Evolutionary conservation across 805 yeast species (phyloP), one percentile per base, ranked within the genome.

Genomic region (Cyberlindnera samutprakarnensis): DNA sequence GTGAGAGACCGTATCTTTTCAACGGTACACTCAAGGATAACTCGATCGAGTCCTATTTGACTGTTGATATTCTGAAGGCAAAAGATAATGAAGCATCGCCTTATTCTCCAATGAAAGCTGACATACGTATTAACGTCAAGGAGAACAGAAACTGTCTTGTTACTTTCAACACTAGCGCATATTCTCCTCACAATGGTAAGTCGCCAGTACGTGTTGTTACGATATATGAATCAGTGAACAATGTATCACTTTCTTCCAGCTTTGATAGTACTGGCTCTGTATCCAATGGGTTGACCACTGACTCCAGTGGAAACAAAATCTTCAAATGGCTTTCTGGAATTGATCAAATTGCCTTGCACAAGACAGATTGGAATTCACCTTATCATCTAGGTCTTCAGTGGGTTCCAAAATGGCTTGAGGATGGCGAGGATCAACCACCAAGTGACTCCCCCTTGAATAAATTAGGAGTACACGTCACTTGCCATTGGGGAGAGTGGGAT

Each of bases 401-500:
- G 94, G 61, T 80, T 21, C 94, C 94, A 5, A 67, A 66, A 32
- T 59, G 70, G 45, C 58, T 68, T 11, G 53, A 49, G n/a, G 57
- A 53, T 22, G 53, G 54, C 14, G 54, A 56, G 8, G 52, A 42
- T 7, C 53, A 51, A 18, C 53, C 39, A 18, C 55, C 56, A 9
- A 33, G 36, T 4, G 59, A 61, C 31, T 43, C 54, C 0, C 47
- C 45, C 23, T 35, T 39, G 6, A 52, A 61, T 45, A 51, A 59
- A 35, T 54, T 85, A 30, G 78, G 76, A 7, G 66, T 86, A 2
- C 54, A 61, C 7, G 66, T 86, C 7, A 63, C 70, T 16, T 87
- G 96, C 51, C 74, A 62, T 47, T 87, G 90, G 88, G 82, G 85
- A 7, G 94, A 86, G 42, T 72, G 74, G 51, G 75, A 74, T 22